Evolutionary conservation across 148 eudicot species (phyloP).

Genomic region (Silene latifolia): DNA sequence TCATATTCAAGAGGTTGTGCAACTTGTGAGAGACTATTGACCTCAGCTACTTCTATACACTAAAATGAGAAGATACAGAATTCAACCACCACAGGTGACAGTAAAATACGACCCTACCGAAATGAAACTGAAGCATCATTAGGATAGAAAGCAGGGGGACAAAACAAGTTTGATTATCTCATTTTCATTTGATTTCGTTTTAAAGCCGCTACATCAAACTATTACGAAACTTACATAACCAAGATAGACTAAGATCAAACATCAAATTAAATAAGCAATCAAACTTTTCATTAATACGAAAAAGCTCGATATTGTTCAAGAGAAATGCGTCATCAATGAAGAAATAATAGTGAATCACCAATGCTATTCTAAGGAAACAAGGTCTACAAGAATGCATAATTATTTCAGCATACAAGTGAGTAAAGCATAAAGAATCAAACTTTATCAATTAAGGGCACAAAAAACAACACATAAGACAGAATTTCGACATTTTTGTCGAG

Average conservation of each 20-base stretch:
- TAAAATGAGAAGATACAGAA: background rate
- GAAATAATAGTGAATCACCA: no score
- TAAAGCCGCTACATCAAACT: background rate
- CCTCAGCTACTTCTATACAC: background rate
- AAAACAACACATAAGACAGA: no score
- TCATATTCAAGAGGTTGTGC: background rate
- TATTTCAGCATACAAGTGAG: no score
- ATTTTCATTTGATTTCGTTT: background rate
- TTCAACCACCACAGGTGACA: background rate
- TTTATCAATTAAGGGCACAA: no score
- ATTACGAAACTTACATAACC: background rate
- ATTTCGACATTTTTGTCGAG: no score
- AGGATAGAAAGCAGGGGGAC: background rate
- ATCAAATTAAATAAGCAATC: background rate
- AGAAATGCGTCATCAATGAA: no score
- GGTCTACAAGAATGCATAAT: no score
- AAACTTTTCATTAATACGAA: background rate
- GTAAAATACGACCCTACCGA: background rate
- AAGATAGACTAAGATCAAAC: background rate
- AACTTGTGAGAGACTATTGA: no score
- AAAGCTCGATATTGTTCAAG: slow-evolving; percentile 4
- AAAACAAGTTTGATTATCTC: background rate
- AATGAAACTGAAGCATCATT: background rate
- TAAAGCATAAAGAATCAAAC: no score
- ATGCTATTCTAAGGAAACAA: no score